Evolutionary conservation across 148 eudicot genomes (phyloP), one percentile per base, ranked within the genome.

Genomic region (Rhododendron kiyosumense): DNA sequence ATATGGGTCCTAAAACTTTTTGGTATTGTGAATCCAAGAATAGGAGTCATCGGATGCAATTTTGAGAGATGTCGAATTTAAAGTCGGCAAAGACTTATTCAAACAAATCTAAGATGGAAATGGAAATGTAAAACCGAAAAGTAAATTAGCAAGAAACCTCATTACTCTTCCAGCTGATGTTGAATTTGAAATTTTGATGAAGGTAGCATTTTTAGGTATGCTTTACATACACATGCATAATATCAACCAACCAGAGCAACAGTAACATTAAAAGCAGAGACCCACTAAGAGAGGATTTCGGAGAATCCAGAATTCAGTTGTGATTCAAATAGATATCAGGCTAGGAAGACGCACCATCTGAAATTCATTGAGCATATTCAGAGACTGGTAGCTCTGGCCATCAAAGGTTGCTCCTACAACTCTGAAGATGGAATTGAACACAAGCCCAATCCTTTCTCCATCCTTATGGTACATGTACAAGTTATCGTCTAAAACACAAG

Each of bases 341-440:
- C 1, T 46, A 57, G 30, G 67, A 77, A 48, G 59, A 69, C 90
- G 71, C 81, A 95, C 98, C 96, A 45, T 89, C 78, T 88, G 94
- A 59, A 71, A 79, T 18, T 9, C 13, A 84, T 74, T 52, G 79
- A 91, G 92, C 54, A 46, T 38, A 54, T 89, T 87, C 49, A 89
- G 82, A 48, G 87, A n/a, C 81, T 65, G 89, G 87, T 48, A 88
- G 86, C 34, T 86, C 43, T 87, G 91, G 41, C 91, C 94, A 82
- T 87, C 90, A 83, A 90, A 89, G 11, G 87, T 87, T n/a, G 84
- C 94, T 38, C 84, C 91, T 30, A 88, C 65, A 82, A 92, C 87
- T 48, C 84, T 85, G 86, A 81, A 88, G 45, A 90, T 86, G 67
- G 92, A 88, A 85, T 93, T 85, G 86, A 95, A 89, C 34, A 86